Base-by-base conservation (phyloP, 2,329 filamentous ascomycete genomes). In the Ascosphaera aggregata region DNA sequence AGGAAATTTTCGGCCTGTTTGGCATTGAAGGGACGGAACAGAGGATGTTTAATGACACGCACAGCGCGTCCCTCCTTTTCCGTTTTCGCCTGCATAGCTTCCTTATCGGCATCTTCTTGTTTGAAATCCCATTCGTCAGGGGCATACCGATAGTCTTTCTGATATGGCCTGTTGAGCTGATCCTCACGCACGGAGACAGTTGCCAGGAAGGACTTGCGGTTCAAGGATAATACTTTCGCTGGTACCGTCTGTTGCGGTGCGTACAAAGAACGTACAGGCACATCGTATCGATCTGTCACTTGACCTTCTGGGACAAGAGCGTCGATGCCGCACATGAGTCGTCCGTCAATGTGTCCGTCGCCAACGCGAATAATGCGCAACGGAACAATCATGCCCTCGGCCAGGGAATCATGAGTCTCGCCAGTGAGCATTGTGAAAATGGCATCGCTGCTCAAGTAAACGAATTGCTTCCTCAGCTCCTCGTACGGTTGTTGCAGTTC, bases 401-500 rank as follows among this genome's bases (percentile, higher is more conserved):
- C 71, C 8, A 98, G 63, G 0, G 82, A 80, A 1, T 89, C 77
- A 42, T 71, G 67, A 1, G 82, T 95, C 58, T 98, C 89, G 42
- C 86, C 89, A 2, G 89, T 95, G 40, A 95, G 73, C 76, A 94
- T 94, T 31, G 84, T 89, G 57, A 95, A 98, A 43, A 93, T 72
- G 47, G 93, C 81, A 17, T 85, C 76, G 0, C 74, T 66, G 18
- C 63, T 64, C 32, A 93, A 63, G 38, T 68, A 59, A 35, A 70
- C 67, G 52, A 91, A 94, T 45, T 76, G 74, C 48, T 80, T 77
- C 36, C 89, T 74, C 41, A 98, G 66, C 55, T 98, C 89, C 59
- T 98, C 89, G 54, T 93, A 98, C 1, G 89, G 85, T 16, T 78
- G 76, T 50, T 89, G 80, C 38, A 98, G 64, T 57, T 98, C 89